Conservation (phyloP, 2,329 filamentous ascomycete species). For the Hypoxylon sp. region DNA sequence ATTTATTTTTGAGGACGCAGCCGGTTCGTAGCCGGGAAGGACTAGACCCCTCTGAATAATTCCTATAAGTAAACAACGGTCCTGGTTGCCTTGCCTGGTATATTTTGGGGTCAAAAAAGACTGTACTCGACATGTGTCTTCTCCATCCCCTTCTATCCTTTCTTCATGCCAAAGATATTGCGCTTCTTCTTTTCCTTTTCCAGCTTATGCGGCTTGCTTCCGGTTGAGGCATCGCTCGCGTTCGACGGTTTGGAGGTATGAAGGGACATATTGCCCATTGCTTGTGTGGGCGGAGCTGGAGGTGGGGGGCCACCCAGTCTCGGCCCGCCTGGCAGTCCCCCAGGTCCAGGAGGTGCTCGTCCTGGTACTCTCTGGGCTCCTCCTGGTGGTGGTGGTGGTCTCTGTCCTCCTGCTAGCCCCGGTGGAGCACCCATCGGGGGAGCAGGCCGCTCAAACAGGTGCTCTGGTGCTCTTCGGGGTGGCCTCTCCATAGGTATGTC, state of each 20-base stretch:
- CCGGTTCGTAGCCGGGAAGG: conserved; percentile 16
- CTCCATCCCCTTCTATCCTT: conserved; percentile 50
- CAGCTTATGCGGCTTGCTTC: conserved; percentile 61
- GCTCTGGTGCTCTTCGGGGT: conserved; percentile 83
- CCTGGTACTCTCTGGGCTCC: conserved; percentile 48
- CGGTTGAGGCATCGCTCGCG: conserved; percentile 41
- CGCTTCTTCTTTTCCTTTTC: conserved; percentile 72
- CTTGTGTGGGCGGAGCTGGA: conserved; percentile 62
- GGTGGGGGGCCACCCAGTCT: conserved; percentile 45
- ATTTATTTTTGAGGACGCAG: conserved; percentile 12
- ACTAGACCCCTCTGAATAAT: not conserved
- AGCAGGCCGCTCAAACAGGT: conserved; percentile 81
- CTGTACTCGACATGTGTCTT: not conserved
- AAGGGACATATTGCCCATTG: conserved; percentile 69
- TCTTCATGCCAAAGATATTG: conserved; percentile 71
- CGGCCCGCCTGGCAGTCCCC: conserved; percentile 55
- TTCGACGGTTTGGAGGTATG: conserved; percentile 45
- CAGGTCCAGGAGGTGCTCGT: conserved; percentile 48
- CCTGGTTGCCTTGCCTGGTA: not conserved
- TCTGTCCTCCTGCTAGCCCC: conserved; percentile 44
- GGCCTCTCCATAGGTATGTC: conserved; percentile 86
- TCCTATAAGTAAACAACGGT: not conserved
- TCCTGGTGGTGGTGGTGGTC: conserved; percentile 45
- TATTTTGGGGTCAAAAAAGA: not conserved
- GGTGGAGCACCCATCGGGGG: conserved; percentile 57